These are phyloP conservation scores for Rhizophagus clarus DNA, from an alignment of 192 early-diverging fungal species.

Conservation along the genomic window DNA sequence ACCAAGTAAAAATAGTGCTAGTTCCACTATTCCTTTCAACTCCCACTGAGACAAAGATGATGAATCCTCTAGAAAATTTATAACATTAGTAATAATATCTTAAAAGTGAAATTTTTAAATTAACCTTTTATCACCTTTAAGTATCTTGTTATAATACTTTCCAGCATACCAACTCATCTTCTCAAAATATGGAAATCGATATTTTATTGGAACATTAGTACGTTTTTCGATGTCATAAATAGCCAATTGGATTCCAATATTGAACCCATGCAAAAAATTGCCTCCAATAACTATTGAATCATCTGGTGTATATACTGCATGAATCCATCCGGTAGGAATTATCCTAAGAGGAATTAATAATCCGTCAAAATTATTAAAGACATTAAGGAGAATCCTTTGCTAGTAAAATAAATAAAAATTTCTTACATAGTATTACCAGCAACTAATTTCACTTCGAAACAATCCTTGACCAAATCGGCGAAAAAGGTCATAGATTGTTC, in stretches of 20 bases:
- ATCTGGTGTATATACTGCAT: slow-evolving; percentile 86
- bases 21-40: slow-evolving; percentile 4
- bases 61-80: slow-evolving; percentile 8
- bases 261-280: slow-evolving; percentile 87
- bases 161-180: slow-evolving; percentile 79
- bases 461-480: slow-evolving; percentile 80
- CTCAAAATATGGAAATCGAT: slow-evolving; percentile 85
- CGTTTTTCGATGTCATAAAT: slow-evolving; percentile 76
- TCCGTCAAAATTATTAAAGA: not conserved
- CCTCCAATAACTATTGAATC: slow-evolving; percentile 92
- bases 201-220: slow-evolving; percentile 78
- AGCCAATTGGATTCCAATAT: slow-evolving; percentile 71
- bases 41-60: not conserved
- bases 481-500: slow-evolving; percentile 81
- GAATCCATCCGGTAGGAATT: slow-evolving; percentile 96
- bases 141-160: slow-evolving; percentile 9
- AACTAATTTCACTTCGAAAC: slow-evolving; percentile 71
- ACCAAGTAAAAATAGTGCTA: not conserved
- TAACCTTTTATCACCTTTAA: slow-evolving; percentile 23
- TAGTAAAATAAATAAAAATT: not conserved
- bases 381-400: no score
- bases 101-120: not conserved
- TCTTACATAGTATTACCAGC: slow-evolving; percentile 86
- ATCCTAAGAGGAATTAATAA: slow-evolving; percentile 53
- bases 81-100: not conserved